Conservation (phyloP, 2,329 filamentous ascomycete species). For the Pseudogymnoascus pannorum region DNA sequence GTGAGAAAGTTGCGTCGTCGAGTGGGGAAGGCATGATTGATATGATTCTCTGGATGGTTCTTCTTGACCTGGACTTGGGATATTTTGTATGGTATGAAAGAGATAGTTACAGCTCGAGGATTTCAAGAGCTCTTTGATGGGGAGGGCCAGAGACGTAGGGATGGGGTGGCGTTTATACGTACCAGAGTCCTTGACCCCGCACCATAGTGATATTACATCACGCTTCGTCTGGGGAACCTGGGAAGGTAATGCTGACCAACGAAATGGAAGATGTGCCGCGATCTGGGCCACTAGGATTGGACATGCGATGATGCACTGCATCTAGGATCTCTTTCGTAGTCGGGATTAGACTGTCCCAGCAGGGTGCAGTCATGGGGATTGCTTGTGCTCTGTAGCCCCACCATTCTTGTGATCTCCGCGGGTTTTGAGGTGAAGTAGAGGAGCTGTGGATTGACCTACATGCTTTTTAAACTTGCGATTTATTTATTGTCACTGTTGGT, state of each 20-base stretch:
- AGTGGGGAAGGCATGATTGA: background rate
- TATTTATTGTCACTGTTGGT: background rate
- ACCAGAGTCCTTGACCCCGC: constrained; percentile 7
- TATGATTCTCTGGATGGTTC: background rate
- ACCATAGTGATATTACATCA: constrained; percentile 2
- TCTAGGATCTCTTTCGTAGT: background rate
- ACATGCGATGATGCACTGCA: constrained; percentile 2
- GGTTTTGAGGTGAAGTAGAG: background rate
- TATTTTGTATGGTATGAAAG: background rate
- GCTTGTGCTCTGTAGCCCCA: background rate
- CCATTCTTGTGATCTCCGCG: background rate
- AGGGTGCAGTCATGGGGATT: background rate
- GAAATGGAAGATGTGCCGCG: background rate
- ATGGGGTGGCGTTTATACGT: constrained; percentile 7
- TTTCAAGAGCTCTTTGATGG: background rate
- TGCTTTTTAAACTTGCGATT: background rate
- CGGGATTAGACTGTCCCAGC: background rate
- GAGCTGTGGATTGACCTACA: background rate
- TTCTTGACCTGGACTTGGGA: background rate
- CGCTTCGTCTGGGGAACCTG: background rate
- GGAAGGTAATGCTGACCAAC: background rate
- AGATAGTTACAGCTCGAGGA: background rate
- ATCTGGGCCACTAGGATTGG: background rate
- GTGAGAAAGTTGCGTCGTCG: background rate
- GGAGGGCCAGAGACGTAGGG: background rate